Percentiles rank a stretch among this genome's conserved stretches.
phyloP scores from a whole-genome alignment of 345 rosid genomes.

The Pugionium cornutum region DNA sequence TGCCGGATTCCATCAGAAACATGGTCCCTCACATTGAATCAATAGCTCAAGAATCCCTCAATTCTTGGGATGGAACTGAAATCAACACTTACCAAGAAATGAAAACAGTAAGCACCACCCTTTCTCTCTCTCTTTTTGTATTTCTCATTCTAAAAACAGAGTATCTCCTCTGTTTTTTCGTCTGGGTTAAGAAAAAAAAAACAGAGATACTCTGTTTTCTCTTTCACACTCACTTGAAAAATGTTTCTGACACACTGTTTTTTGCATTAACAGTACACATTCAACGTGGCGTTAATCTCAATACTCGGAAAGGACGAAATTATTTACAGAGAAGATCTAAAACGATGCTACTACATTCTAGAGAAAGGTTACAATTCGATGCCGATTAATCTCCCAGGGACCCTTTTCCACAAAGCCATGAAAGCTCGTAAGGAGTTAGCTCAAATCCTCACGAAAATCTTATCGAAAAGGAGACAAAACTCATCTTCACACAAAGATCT shows the following conservation, averaged over 20 bases:
- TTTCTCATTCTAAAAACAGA: neutral
- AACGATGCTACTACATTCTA: conserved; percentile 64
- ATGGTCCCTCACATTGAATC: conserved; percentile 61
- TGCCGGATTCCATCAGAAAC: conserved; percentile 54
- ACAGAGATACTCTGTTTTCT: conserved; percentile 10
- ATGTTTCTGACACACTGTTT: neutral
- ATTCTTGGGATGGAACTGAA: conserved; percentile 35
- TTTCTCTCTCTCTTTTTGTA: neutral
- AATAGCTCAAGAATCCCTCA: conserved; percentile 49
- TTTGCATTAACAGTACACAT: conserved; percentile 61
- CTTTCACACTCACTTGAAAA: neutral
- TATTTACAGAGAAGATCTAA: conserved; percentile 62
- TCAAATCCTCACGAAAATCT: conserved; percentile 61
- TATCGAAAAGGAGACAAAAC: conserved; percentile 58
- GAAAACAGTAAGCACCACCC: conserved; percentile 58
- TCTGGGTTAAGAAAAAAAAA: too few relatives aligned
- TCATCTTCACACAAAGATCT: conserved; percentile 51
- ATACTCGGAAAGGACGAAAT: conserved; percentile 70
- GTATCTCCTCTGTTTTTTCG: conserved; percentile 1
- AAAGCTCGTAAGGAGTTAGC: conserved; percentile 83
- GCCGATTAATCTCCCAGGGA: conserved; percentile 78
- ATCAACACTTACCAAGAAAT: conserved; percentile 75
- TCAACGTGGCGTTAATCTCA: conserved; percentile 73
- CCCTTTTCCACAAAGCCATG: conserved; percentile 79
- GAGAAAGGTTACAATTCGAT: conserved; percentile 88